Conservation (phyloP, 2,329 filamentous ascomycete species). For the Aaosphaeria arxii region DNA sequence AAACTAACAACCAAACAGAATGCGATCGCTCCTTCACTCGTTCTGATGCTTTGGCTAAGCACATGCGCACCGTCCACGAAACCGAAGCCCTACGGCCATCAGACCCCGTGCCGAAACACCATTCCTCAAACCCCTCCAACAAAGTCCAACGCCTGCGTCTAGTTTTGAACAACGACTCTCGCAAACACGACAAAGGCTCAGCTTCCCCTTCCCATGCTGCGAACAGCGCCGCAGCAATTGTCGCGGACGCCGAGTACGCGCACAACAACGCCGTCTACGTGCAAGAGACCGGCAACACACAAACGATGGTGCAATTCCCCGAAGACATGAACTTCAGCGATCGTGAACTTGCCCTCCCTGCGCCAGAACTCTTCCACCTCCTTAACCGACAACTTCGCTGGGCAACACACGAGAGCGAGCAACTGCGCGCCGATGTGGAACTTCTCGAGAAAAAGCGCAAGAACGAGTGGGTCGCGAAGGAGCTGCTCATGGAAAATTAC, state of each 20-base stretch:
- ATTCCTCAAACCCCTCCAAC: constrained; percentile 45
- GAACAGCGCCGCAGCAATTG: constrained; percentile 14
- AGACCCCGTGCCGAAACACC: constrained; percentile 68
- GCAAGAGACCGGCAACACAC: constrained; percentile 56
- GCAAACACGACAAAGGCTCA: constrained; percentile 28
- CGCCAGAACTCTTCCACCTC: constrained; percentile 65
- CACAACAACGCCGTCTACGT: constrained; percentile 60
- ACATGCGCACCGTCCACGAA: constrained; percentile 98
- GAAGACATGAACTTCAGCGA: constrained; percentile 60
- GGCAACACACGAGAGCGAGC: constrained; percentile 65
- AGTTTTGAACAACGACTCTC: constrained; percentile 39
- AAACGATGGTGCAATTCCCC: constrained; percentile 52
- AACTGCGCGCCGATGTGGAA: constrained; percentile 63
- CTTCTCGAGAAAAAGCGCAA: constrained; percentile 64
- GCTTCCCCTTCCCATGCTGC: constrained; percentile 30
- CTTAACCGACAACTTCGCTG: constrained; percentile 66
- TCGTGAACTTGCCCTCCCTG: constrained; percentile 63
- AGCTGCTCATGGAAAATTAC: constrained; percentile 72
- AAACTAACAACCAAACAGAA: constrained; percentile 55
- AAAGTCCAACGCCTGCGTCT: constrained; percentile 45
- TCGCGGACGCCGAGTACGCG: constrained; percentile 38
- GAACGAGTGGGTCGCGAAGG: constrained; percentile 76
- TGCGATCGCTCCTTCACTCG: constrained; percentile 96
- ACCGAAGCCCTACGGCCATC: constrained; percentile 83
- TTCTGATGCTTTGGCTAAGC: constrained; percentile 92